Percentiles rank a stretch among this genome's conserved stretches.
These are phyloP conservation scores for Mycena alexandri DNA, from an alignment of 768 basidiomycete species.

Conservation along the genomic window DNA sequence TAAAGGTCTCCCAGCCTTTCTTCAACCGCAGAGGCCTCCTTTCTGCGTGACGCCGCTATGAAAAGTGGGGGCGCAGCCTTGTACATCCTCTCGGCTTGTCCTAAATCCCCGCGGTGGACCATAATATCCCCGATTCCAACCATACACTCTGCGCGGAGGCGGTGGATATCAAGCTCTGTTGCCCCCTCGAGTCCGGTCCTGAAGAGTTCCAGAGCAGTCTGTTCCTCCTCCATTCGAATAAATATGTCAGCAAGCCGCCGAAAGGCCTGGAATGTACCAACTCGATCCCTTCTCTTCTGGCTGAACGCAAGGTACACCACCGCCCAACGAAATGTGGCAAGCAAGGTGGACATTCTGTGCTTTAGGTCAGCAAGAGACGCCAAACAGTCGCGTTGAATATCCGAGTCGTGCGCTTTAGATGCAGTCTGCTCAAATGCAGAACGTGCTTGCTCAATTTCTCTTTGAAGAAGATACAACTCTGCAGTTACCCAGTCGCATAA, in stretches of 20 bases:
- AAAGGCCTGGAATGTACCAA: slow-evolving; percentile 2
- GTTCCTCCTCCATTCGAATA: background rate
- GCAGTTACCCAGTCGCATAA: background rate
- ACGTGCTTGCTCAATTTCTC: background rate
- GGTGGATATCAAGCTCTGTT: background rate
- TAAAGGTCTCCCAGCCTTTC: too few relatives aligned
- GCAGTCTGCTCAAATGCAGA: background rate
- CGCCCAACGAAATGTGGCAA: background rate
- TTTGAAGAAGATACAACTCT: background rate
- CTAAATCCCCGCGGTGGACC: background rate
- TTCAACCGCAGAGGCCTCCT: too few relatives aligned
- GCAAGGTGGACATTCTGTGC: background rate
- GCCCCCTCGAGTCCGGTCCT: background rate
- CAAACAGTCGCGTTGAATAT: background rate
- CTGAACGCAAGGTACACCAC: background rate
- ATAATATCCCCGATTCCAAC: slow-evolving; percentile 4
- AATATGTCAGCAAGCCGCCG: background rate
- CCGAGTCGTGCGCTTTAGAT: background rate
- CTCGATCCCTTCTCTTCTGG: background rate
- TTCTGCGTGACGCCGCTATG: too few relatives aligned
- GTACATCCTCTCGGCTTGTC: too few relatives aligned
- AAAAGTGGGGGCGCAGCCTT: too few relatives aligned
- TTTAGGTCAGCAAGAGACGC: background rate
- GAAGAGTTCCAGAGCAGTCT: background rate
- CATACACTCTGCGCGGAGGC: slow-evolving; percentile 10